Evolutionary conservation across 805 yeast genomes (phyloP).

Genomic region (Spathaspora girioi): DNA sequence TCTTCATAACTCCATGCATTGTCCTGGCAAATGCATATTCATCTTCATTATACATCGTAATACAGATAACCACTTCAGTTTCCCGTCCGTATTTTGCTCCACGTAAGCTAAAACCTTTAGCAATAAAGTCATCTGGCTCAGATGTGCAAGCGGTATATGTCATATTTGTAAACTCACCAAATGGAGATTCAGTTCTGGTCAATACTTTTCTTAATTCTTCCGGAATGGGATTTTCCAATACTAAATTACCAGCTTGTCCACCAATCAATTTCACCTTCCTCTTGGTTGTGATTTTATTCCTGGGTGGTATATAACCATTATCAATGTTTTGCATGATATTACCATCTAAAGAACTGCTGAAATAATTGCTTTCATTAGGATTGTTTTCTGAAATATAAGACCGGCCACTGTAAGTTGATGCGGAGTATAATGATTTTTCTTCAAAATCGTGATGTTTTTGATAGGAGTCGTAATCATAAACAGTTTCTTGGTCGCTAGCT

Average conservation of each 20-base stretch:
- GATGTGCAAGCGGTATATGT: conserved; percentile 96
- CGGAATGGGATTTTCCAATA: conserved; percentile 92
- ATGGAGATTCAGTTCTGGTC: conserved; percentile 71
- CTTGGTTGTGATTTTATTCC: conserved; percentile 64
- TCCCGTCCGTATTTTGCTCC: conserved; percentile 86
- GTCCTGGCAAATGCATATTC: conserved; percentile 88
- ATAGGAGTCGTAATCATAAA: conserved; percentile 30
- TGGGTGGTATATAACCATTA: conserved; percentile 47
- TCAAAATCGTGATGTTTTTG: conserved; percentile 29
- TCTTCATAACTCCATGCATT: conserved; percentile 89
- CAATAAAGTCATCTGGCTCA: conserved; percentile 80
- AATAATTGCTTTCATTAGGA: conserved; percentile 33
- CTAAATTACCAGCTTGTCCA: conserved; percentile 69
- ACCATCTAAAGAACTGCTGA: conserved; percentile 44
- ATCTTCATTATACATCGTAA: conserved; percentile 97
- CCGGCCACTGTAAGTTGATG: conserved; percentile 31
- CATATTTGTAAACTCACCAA: conserved; percentile 94
- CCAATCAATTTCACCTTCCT: conserved; percentile 69
- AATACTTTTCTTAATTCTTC: conserved; percentile 79
- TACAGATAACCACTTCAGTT: conserved; percentile 86
- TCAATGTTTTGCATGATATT: conserved; percentile 44
- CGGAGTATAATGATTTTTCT: conserved; percentile 32
- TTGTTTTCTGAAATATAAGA: conserved; percentile 20
- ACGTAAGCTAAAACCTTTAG: conserved; percentile 79
- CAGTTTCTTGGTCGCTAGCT: conserved; percentile 18